Percentiles rank a stretch among this genome's conserved stretches.
phyloP scores from a whole-genome alignment of 2,329 filamentous ascomycete genomes.

The Endoconidiophora polonica region DNA sequence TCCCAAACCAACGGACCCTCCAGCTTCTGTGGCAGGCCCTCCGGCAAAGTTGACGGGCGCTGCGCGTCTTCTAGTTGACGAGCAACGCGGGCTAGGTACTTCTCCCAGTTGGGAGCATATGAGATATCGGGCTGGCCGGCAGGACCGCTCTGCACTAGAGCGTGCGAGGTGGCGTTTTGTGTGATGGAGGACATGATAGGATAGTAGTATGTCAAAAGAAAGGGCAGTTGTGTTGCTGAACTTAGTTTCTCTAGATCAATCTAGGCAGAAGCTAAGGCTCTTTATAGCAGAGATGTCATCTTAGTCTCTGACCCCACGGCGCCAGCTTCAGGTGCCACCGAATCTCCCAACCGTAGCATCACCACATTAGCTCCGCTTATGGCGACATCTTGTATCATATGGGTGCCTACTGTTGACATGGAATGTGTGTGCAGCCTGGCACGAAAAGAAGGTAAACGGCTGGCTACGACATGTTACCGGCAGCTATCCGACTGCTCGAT shows the following conservation, averaged over 20 bases:
- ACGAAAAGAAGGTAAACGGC: background rate
- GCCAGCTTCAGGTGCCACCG: background rate
- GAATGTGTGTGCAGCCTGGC: background rate
- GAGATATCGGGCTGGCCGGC: slow-evolving; percentile 12
- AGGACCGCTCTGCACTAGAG: slow-evolving; percentile 8
- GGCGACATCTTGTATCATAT: slow-evolving; percentile 6
- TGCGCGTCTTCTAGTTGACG: slow-evolving; percentile 5
- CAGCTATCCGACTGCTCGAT: too few species aligned
- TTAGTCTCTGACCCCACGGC: too few species aligned
- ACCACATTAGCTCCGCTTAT: background rate
- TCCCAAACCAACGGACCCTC: slow-evolving; percentile 11
- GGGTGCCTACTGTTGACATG: background rate
- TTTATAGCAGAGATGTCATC: too few species aligned
- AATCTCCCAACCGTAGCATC: background rate
- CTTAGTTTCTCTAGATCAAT: too few species aligned
- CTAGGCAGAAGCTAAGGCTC: too few species aligned
- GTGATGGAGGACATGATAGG: background rate
- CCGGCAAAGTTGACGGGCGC: slow-evolving; percentile 6
- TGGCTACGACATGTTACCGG: too few species aligned
- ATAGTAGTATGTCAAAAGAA: background rate
- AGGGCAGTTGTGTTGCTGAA: too few species aligned
- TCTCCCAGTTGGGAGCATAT: slow-evolving; percentile 13
- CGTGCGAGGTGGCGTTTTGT: slow-evolving; percentile 12
- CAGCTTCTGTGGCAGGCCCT: slow-evolving; percentile 7
- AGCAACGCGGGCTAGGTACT: slow-evolving; percentile 10